These are phyloP conservation scores for Lasiodiplodia hormozganensis DNA, from an alignment of 2,329 filamentous ascomycete genomes.

Conservation along the genomic window DNA sequence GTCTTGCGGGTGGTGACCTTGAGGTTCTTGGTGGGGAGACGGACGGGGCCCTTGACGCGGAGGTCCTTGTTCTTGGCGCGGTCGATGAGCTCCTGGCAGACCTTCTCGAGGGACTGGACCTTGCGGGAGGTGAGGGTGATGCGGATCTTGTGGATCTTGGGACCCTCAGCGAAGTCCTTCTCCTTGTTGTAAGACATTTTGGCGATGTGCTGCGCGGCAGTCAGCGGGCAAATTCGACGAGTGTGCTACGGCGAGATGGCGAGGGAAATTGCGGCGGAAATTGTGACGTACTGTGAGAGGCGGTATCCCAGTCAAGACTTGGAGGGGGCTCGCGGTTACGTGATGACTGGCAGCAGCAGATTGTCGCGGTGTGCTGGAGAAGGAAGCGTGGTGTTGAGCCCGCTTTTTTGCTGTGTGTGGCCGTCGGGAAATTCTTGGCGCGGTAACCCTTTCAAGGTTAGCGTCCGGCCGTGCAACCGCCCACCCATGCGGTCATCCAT, in stretches of 20 bases:
- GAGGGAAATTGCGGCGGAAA: slow-evolving; percentile 6
- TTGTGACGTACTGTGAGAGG: slow-evolving; percentile 15
- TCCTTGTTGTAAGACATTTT: slow-evolving; percentile 73
- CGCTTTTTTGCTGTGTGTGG: slow-evolving; percentile 33
- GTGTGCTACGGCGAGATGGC: slow-evolving; percentile 9
- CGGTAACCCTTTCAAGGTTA: slow-evolving; percentile 44
- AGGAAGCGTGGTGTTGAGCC: slow-evolving; percentile 29
- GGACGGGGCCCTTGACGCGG: slow-evolving; percentile 96
- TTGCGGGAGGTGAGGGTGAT: slow-evolving; percentile 97
- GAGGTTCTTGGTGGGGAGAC: slow-evolving; percentile 95
- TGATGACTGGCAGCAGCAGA: slow-evolving; percentile 56
- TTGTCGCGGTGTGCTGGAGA: slow-evolving; percentile 31
- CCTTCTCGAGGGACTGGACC: slow-evolving; percentile 91
- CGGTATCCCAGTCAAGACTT: slow-evolving; percentile 55
- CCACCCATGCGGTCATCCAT: slow-evolving; percentile 25
- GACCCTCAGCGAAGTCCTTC: slow-evolving; percentile 89
- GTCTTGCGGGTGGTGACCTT: slow-evolving; percentile 99
- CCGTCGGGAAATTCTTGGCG: slow-evolving; percentile 46
- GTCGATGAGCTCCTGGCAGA: slow-evolving; percentile 97
- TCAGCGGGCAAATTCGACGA: slow-evolving; percentile 22
- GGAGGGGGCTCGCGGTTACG: slow-evolving; percentile 58
- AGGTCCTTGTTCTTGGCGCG: slow-evolving; percentile 98
- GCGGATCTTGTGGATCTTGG: slow-evolving; percentile 97
- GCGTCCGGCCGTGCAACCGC: background rate
- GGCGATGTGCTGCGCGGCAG: slow-evolving; percentile 31